phyloP scores from a whole-genome alignment of 1,284 basidiomycete species.

The Sanguinoderma infundibulare region DNA sequence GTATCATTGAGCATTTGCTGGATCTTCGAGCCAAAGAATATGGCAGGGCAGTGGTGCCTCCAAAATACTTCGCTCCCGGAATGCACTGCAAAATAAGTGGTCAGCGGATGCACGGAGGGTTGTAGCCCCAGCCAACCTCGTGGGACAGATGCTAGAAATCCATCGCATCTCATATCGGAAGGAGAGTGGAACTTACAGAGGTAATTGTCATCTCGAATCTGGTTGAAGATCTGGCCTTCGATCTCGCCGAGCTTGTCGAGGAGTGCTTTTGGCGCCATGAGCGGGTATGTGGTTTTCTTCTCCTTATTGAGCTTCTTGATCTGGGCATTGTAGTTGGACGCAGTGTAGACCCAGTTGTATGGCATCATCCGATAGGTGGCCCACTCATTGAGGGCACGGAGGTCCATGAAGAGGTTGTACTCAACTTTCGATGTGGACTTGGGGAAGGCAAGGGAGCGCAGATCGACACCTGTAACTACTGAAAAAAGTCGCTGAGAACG shows the following conservation, averaged over 20 bases:
- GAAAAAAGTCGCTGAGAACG: neutral
- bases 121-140: too few species aligned
- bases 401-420: slow-evolving; percentile 20
- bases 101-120: too few species aligned
- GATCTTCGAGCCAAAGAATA: neutral
- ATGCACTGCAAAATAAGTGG: neutral
- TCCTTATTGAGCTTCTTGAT: neutral
- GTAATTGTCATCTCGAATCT: neutral
- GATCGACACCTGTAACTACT: neutral
- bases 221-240: neutral
- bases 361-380: slow-evolving; percentile 13
- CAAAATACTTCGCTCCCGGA: neutral
- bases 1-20: neutral
- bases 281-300: neutral
- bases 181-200: neutral
- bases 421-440: neutral
- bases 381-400: slow-evolving; percentile 9
- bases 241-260: neutral
- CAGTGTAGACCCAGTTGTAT: slow-evolving; percentile 12
- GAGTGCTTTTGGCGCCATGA: neutral
- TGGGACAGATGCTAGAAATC: too few species aligned
- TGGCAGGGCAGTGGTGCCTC: neutral
- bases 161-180: too few species aligned
- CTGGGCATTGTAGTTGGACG: neutral
- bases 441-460: neutral